Evolutionary conservation across 345 rosid species (phyloP).

Genomic region (Turritis glabra): DNA sequence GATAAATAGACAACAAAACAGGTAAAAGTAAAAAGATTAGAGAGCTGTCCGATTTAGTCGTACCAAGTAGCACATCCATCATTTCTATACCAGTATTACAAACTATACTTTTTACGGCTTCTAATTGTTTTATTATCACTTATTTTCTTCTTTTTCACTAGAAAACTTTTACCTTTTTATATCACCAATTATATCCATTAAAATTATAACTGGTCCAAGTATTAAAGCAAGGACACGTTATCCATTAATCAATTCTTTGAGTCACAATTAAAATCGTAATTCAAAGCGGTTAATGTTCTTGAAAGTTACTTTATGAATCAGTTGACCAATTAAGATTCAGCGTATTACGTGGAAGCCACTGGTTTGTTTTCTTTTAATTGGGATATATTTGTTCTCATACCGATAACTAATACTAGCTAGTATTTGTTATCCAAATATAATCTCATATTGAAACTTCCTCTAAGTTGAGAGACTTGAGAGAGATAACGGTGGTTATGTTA

Average conservation of each 20-base stretch:
- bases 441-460: neutral
- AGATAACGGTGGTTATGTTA: neutral
- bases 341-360: conserved; percentile 14
- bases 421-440: neutral
- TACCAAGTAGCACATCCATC: neutral
- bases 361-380: neutral
- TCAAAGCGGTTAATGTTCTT: conserved; percentile 14
- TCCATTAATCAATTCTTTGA: conserved; percentile 2
- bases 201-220: neutral
- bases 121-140: neutral
- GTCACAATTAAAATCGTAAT: neutral
- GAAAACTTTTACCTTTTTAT: neutral
- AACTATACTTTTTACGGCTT: neutral
- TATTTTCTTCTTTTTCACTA: neutral
- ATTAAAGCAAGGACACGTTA: conserved; percentile 18
- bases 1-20: neutral
- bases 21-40: neutral
- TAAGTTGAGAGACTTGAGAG: neutral
- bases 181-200: neutral
- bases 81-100: too few relatives aligned
- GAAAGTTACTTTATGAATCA: conserved; percentile 16
- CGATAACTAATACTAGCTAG: neutral
- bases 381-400: neutral
- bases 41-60: neutral
- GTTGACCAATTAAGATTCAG: conserved; percentile 12